Base-by-base conservation (phyloP, 768 basidiomycete genomes). In the Rossbeevera mucosa region DNA sequence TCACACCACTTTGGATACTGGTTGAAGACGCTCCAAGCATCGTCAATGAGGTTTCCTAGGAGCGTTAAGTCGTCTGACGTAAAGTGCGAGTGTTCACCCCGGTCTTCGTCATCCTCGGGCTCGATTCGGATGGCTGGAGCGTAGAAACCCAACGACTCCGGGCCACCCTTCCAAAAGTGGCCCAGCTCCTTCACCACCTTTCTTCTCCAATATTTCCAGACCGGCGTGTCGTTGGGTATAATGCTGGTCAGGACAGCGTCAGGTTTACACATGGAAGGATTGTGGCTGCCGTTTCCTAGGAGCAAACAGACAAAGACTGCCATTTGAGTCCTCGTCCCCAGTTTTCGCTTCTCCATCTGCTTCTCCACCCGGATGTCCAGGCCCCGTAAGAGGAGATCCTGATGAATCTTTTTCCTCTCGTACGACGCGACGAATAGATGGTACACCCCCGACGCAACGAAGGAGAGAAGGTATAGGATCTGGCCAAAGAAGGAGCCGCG, bases 401-500 rank as follows among this genome's bases (percentile, higher is more conserved):
- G 28, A 12, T 69, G 66, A 9, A 55, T 25, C 5, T 21, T 24
- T n/a, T 61, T 51, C 40, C 49, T 58, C n/a, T 76, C 70, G 60
- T 73, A 54, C 1, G 66, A 64, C 5, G 51, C 59, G 45, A 73
- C 57, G 21, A 52, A 68, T 0, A 67, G 36, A 29, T 72, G 71
- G 50, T 73, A 72, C 5, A 21, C 24, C 42, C 71, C 70, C 2
- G 71, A 72, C 8, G 58, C 59, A 16, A 61, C 47, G 42, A 72
- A 56, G 21, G 68, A 60, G 38, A 54, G 0, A 7, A 71, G 64
- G 47, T 62, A 66, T 46, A 63, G 9, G 26, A 71, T 61, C 48
- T 72, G 71, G 14, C 70, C 70, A 18, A 71, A 70, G 31, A 72
- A 54, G 13, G 58, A 59, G 47, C 63, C 50, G 30, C 57, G 62